These are phyloP conservation scores for Acanthamoeba healyi DNA, from an alignment of 208 protist species.

Conservation along the genomic window DNA sequence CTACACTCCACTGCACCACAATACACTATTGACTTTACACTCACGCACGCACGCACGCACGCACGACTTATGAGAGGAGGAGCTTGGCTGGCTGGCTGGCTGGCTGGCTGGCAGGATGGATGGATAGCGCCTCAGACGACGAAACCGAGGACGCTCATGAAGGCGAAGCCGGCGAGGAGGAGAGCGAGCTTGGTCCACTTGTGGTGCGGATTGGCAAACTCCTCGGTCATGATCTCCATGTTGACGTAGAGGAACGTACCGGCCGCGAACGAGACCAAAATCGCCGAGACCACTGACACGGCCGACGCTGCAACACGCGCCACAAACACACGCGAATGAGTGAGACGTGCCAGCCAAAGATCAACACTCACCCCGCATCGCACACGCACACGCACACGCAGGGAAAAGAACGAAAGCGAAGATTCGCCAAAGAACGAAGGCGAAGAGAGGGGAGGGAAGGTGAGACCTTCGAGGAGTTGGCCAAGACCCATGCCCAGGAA, in stretches of 20 bases:
- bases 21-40: too few species aligned
- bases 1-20: too few species aligned
- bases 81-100: too few species aligned
- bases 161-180: background rate
- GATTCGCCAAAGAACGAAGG: background rate
- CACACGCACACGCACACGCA: too few species aligned
- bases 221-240: slow-evolving; percentile 14
- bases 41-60: too few species aligned
- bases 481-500: background rate
- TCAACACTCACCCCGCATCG: too few species aligned
- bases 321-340: too few species aligned
- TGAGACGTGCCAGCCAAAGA: too few species aligned
- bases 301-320: background rate
- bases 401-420: background rate
- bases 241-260: background rate
- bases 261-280: background rate
- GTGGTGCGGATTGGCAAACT: slow-evolving; percentile 28
- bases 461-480: background rate
- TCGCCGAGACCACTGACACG: background rate
- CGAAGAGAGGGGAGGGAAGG: too few species aligned
- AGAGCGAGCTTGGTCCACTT: background rate
- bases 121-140: too few species aligned
- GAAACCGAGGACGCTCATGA: slow-evolving; percentile 2
- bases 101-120: too few species aligned
- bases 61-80: too few species aligned